Evolutionary conservation across 225 moss, liverwort and hornwort genomes (phyloP).

Genomic region (Pseudisothecium myosuroides): DNA sequence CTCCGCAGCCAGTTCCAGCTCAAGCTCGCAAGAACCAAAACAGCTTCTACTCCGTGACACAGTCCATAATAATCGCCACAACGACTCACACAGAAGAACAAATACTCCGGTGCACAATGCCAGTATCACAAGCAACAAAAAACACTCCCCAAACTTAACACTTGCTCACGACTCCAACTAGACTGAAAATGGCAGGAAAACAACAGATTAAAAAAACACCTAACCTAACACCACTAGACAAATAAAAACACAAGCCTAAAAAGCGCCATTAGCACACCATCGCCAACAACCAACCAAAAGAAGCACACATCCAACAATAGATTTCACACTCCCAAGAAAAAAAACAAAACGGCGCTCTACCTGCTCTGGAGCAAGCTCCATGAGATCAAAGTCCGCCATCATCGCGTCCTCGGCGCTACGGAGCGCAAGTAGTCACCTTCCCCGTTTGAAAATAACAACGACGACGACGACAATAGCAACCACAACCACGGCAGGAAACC

Average conservation of each 20-base stretch:
- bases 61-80: neutral
- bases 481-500: neutral
- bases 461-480: neutral
- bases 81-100: neutral
- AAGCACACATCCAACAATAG: neutral
- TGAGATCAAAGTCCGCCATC: constrained; percentile 60
- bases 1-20: neutral
- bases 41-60: neutral
- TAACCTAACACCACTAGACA: neutral
- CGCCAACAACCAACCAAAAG: neutral
- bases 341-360: neutral
- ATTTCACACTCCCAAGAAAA: neutral
- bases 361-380: constrained; percentile 57
- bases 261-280: neutral
- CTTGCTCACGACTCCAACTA: neutral
- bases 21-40: neutral
- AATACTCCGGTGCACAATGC: neutral
- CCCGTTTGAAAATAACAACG: neutral
- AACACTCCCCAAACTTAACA: neutral
- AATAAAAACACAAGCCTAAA: neutral
- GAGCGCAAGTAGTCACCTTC: neutral
- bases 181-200: neutral
- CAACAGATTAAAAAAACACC: neutral
- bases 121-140: neutral
- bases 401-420: neutral